These are phyloP conservation scores for Venturia asperata DNA, from an alignment of 2,329 filamentous ascomycete genomes.

Conservation along the genomic window DNA sequence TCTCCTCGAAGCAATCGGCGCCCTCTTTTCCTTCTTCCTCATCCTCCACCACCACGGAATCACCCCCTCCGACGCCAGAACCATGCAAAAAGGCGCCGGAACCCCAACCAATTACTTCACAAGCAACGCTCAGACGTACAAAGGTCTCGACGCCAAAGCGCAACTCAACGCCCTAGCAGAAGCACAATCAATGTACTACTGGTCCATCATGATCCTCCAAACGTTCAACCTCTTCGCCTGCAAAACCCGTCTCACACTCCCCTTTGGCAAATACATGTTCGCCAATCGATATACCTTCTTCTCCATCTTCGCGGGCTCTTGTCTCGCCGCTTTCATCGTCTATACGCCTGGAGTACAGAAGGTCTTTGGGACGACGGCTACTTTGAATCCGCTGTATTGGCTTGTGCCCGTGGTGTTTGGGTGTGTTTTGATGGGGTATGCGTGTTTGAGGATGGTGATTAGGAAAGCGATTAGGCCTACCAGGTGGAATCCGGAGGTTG, in stretches of 20 bases:
- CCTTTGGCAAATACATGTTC: conserved; percentile 19
- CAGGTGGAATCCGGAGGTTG: conserved; percentile 11
- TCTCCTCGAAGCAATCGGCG: conserved; percentile 5
- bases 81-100: conserved; percentile 17
- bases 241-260: conserved; percentile 9
- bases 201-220: conserved; percentile 10
- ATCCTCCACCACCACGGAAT: conserved; percentile 10
- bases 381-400: neutral
- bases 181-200: conserved; percentile 16
- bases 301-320: neutral
- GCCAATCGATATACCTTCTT: conserved; percentile 4
- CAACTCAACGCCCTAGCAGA: conserved; percentile 3
- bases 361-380: conserved; percentile 7
- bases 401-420: conserved; percentile 15
- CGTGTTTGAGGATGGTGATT: conserved; percentile 4
- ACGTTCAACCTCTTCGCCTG: conserved; percentile 17
- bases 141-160: conserved; percentile 7
- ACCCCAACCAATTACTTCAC: conserved; percentile 15
- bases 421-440: neutral
- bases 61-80: conserved; percentile 1
- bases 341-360: neutral
- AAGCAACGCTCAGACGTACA: neutral
- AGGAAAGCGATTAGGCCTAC: neutral
- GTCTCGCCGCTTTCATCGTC: conserved; percentile 9
- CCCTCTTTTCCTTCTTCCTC: conserved; percentile 12